phyloP scores from a whole-genome alignment of 2,329 filamentous ascomycete species.

The Aspergillus melleus region DNA sequence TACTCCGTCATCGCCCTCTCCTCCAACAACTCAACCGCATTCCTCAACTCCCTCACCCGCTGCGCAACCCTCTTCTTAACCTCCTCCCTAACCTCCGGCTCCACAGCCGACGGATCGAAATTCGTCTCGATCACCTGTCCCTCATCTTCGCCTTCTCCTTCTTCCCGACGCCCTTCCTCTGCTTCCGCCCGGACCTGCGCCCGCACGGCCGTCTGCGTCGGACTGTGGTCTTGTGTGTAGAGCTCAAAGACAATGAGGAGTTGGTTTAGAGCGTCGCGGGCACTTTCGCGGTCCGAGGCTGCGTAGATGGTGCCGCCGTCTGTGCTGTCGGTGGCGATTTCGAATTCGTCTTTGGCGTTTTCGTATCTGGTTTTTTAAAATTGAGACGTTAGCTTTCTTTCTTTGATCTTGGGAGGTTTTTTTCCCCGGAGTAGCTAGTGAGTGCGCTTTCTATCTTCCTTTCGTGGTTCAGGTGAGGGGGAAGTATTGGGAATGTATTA shows the following conservation, averaged over 20 bases:
- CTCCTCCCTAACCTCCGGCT: constrained; percentile 38
- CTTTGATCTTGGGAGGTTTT: no score
- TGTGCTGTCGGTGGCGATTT: constrained; percentile 51
- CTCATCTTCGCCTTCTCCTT: constrained; percentile 3
- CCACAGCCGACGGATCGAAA: constrained; percentile 33
- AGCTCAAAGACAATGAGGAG: constrained; percentile 35
- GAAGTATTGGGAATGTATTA: no score
- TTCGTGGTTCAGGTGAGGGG: no score
- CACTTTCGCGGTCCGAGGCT: constrained; percentile 46
- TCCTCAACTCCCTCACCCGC: constrained; percentile 48
- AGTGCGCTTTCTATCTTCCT: no score
- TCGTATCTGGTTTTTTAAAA: constrained; percentile 37
- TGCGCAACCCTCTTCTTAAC: constrained; percentile 46
- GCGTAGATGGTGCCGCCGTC: constrained; percentile 48
- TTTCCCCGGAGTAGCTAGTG: no score
- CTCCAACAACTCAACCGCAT: constrained; percentile 46
- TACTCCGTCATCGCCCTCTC: constrained; percentile 39
- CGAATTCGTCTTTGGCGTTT: constrained; percentile 50
- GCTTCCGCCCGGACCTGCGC: neutral
- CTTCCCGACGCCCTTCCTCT: constrained; percentile 15
- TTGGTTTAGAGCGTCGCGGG: constrained; percentile 47
- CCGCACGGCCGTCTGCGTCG: neutral
- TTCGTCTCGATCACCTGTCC: constrained; percentile 30
- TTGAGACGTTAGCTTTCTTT: constrained; percentile 12
- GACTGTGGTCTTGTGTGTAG: constrained; percentile 27